phyloP scores from a whole-genome alignment of 2,329 filamentous ascomycete genomes.

The Neonectria ditissima region DNA sequence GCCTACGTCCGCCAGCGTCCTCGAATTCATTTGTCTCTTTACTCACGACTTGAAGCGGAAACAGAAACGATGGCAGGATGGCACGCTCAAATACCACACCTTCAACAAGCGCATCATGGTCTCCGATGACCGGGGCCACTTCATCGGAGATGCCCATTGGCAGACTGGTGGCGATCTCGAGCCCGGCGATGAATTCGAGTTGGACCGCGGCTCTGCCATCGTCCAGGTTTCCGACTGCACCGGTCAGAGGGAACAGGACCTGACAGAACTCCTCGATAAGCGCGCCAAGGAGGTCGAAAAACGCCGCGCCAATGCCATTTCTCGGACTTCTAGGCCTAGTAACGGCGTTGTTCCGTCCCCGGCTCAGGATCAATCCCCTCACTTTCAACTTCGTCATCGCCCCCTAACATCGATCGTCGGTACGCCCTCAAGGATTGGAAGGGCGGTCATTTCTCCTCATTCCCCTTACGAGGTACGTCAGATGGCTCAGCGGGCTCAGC shows the following conservation, averaged over 20 bases:
- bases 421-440: constrained; percentile 47
- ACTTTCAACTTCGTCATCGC: constrained; percentile 56
- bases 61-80: constrained; percentile 95
- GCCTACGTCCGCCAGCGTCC: constrained; percentile 73
- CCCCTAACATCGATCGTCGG: constrained; percentile 56
- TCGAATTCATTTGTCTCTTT: constrained; percentile 88
- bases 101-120: constrained; percentile 95
- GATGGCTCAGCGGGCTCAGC: constrained; percentile 32
- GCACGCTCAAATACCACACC: constrained; percentile 85
- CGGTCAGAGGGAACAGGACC: constrained; percentile 80
- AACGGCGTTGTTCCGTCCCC: constrained; percentile 34
- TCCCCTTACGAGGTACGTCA: constrained; percentile 51
- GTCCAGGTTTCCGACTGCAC: constrained; percentile 84
- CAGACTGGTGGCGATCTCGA: constrained; percentile 74
- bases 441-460: constrained; percentile 48
- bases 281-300: constrained; percentile 68
- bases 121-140: constrained; percentile 83
- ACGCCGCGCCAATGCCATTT: constrained; percentile 58
- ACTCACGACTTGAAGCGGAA: constrained; percentile 88
- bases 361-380: constrained; percentile 42
- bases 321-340: constrained; percentile 47
- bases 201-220: constrained; percentile 80
- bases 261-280: constrained; percentile 80
- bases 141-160: constrained; percentile 88
- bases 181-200: constrained; percentile 83